A percentile compares a stretch with the other conserved stretches of the same genome.
Evolutionary conservation across 1,284 basidiomycete species (phyloP).

Genomic region (Ustilago loliicola): DNA sequence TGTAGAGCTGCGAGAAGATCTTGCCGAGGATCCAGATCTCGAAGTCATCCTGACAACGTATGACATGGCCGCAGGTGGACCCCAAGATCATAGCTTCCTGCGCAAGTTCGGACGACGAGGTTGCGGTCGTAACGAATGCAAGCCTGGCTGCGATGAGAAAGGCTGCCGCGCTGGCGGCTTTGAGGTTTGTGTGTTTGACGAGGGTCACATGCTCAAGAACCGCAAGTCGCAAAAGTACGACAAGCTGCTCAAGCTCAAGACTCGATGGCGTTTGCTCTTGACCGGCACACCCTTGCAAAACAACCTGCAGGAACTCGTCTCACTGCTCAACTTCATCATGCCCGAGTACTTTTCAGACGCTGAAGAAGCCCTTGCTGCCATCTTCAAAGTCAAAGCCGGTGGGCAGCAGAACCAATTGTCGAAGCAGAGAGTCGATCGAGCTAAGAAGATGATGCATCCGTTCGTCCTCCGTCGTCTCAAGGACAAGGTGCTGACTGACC

Average conservation of each 20-base stretch:
- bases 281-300: constrained; percentile 94
- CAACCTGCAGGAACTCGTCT: constrained; percentile 86
- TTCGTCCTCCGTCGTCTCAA: constrained; percentile 96
- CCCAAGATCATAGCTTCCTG: constrained; percentile 91
- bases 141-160: constrained; percentile 36
- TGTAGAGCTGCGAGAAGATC: constrained; percentile 79
- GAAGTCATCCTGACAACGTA: constrained; percentile 97
- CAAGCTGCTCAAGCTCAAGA: constrained; percentile 85
- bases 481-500: constrained; percentile 85
- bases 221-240: constrained; percentile 95
- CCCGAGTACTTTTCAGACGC: constrained; percentile 87
- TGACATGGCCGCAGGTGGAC: constrained; percentile 84
- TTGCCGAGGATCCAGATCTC: constrained; percentile 77
- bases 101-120: constrained; percentile 71
- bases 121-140: constrained; percentile 45
- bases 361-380: constrained; percentile 83
- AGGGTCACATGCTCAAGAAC: constrained; percentile 96
- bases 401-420: constrained; percentile 87
- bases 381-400: constrained; percentile 95
- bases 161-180: constrained; percentile 77
- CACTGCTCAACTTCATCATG: constrained; percentile 97
- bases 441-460: constrained; percentile 99
- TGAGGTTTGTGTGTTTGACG: constrained; percentile 87
- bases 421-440: constrained; percentile 89
- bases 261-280: constrained; percentile 89